These are phyloP conservation scores for Cicer judaicum DNA, from an alignment of 306 rosid species.

Conservation along the genomic window DNA sequence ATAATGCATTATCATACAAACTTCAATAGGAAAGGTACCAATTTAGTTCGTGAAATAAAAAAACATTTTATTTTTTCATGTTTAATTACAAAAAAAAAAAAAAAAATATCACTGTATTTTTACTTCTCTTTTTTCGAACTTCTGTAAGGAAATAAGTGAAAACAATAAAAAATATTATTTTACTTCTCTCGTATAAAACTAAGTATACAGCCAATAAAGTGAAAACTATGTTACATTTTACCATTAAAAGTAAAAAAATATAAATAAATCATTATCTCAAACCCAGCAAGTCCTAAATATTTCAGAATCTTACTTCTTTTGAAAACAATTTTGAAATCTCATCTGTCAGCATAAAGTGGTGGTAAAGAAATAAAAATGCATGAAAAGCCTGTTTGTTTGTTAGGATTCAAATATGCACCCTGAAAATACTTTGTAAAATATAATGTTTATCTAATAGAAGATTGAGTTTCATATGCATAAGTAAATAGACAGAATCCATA, in stretches of 20 bases:
- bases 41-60: neutral
- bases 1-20: neutral
- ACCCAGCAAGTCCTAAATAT: neutral
- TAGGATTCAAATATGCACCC: neutral
- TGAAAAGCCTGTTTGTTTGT: neutral
- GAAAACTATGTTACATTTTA: neutral
- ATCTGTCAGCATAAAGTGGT: neutral
- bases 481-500: too few species aligned
- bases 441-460: neutral
- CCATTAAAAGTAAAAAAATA: neutral
- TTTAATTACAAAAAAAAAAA: neutral
- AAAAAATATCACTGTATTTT: neutral
- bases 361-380: neutral
- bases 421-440: neutral
- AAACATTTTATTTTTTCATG: neutral
- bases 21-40: neutral
- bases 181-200: neutral
- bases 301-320: conserved; percentile 1
- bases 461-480: too few species aligned
- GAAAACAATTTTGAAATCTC: neutral
- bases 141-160: neutral
- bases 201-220: neutral
- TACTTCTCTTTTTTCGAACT: neutral
- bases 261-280: neutral
- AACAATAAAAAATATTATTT: neutral